A percentile compares a stretch with the other conserved stretches of the same genome.
phyloP scores from a whole-genome alignment of 495 filamentous ascomycete genomes.

The Pseudomonodictys pantanalensis region DNA sequence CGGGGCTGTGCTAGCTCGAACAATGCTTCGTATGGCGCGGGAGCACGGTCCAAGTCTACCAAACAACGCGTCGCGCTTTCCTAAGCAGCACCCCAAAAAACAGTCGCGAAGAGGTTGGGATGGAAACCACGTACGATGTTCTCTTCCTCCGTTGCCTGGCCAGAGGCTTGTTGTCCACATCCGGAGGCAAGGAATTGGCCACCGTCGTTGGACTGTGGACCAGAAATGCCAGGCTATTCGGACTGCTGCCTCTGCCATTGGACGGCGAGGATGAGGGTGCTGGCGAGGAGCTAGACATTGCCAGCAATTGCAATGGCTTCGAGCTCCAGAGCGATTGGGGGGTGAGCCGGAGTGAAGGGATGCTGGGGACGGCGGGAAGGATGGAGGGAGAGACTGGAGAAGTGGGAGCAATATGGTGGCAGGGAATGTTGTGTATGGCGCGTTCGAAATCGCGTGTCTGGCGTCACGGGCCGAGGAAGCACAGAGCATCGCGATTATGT shows the following conservation, averaged over 20 bases:
- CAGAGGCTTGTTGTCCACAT: conserved; percentile 65
- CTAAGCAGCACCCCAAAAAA: not conserved
- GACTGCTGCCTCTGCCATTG: conserved; percentile 14
- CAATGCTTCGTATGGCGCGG: too few relatives aligned
- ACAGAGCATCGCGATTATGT: conserved; percentile 21
- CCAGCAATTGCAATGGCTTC: too few relatives aligned
- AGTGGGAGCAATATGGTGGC: not conserved
- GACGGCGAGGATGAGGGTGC: not conserved
- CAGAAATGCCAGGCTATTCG: conserved; percentile 54
- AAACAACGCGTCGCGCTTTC: not conserved
- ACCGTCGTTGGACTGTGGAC: conserved; percentile 67
- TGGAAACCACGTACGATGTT: conserved; percentile 47
- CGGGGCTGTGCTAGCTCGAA: not conserved
- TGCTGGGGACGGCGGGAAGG: too few relatives aligned
- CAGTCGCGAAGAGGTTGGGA: conserved; percentile 1
- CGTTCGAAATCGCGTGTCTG: not conserved
- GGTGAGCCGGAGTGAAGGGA: too few relatives aligned
- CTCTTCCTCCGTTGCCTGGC: conserved; percentile 66
- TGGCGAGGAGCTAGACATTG: not conserved
- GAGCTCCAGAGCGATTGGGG: too few relatives aligned
- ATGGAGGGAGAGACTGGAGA: not conserved
- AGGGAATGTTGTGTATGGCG: conserved; percentile 21
- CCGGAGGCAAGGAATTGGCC: conserved; percentile 59
- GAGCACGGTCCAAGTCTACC: conserved; percentile 15
- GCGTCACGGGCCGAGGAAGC: not conserved